A percentile compares a stretch with the other conserved stretches of the same genome.
Evolutionary conservation across 306 rosid genomes (phyloP).

Genomic region (Begonia loranthoides): DNA sequence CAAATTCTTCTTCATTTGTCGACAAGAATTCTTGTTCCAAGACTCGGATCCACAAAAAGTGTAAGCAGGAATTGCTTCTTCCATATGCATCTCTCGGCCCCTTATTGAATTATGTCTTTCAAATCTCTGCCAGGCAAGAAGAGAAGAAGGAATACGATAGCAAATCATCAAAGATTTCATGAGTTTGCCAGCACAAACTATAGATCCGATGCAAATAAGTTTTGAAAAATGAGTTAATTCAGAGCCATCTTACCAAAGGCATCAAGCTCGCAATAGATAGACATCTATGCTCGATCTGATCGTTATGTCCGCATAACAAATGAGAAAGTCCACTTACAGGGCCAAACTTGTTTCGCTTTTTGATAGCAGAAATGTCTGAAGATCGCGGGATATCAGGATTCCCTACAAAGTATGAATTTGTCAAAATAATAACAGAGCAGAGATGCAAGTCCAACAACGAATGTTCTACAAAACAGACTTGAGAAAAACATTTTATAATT

Average conservation of each 20-base stretch:
- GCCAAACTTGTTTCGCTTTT: constrained; percentile 40
- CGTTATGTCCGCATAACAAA: too few relatives aligned
- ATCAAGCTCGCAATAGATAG: too few relatives aligned
- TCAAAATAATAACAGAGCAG: constrained; percentile 20
- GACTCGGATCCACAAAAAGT: constrained; percentile 33
- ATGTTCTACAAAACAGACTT: too few relatives aligned
- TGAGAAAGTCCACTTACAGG: constrained; percentile 54
- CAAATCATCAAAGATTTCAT: too few relatives aligned
- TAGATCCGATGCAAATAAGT: too few relatives aligned
- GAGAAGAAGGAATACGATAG: constrained; percentile 2
- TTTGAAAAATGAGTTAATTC: too few relatives aligned
- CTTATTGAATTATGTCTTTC: constrained; percentile 39
- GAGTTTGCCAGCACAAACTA: too few relatives aligned
- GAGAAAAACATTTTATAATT: neutral
- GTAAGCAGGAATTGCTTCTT: constrained; percentile 34
- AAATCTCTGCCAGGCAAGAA: constrained; percentile 39
- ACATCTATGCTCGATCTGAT: too few relatives aligned
- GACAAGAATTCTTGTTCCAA: constrained; percentile 38
- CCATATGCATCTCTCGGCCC: constrained; percentile 39
- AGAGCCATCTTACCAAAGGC: too few relatives aligned
- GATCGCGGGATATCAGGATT: constrained; percentile 34
- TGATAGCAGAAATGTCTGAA: constrained; percentile 38
- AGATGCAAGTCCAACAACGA: constrained; percentile 7
- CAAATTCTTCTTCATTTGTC: constrained; percentile 30
- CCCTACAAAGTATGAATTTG: constrained; percentile 45